phyloP scores from a whole-genome alignment of 2,329 filamentous ascomycete genomes.

The Ceratocystis variospora region DNA sequence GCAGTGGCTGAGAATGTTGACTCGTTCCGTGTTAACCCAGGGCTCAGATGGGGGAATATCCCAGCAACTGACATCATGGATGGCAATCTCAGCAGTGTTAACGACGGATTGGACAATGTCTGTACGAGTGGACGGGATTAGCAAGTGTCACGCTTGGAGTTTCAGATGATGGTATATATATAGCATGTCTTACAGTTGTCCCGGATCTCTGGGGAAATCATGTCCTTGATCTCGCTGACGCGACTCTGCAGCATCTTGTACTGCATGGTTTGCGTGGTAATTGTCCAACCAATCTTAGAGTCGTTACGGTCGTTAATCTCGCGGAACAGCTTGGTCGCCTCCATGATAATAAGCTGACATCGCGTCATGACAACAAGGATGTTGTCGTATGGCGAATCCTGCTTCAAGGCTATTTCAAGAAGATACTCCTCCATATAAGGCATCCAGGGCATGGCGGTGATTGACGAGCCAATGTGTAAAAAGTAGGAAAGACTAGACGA shows the following conservation, averaged over 20 bases:
- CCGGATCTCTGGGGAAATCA: not conserved
- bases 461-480: slow-evolving; percentile 23
- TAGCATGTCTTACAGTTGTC: slow-evolving; percentile 15
- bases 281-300: not conserved
- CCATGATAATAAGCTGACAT: slow-evolving; percentile 14
- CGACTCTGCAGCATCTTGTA: slow-evolving; percentile 15
- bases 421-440: slow-evolving; percentile 42
- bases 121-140: not conserved
- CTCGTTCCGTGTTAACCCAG: slow-evolving; percentile 15
- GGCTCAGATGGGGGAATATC: slow-evolving; percentile 6
- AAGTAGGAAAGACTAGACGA: not conserved
- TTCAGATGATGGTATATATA: not conserved
- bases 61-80: slow-evolving; percentile 17
- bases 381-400: slow-evolving; percentile 12
- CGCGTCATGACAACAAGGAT: slow-evolving; percentile 14
- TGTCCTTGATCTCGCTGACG: slow-evolving; percentile 12
- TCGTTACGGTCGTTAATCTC: slow-evolving; percentile 12
- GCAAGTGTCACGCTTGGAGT: not conserved
- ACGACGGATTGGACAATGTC: slow-evolving; percentile 13
- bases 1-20: slow-evolving; percentile 14
- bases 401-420: slow-evolving; percentile 27
- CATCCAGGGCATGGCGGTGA: slow-evolving; percentile 39
- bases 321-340: slow-evolving; percentile 13
- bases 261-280: slow-evolving; percentile 16
- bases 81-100: slow-evolving; percentile 15